These are phyloP conservation scores for Plantago lanceolata DNA, from an alignment of 305 asterid species.

Conservation along the genomic window DNA sequence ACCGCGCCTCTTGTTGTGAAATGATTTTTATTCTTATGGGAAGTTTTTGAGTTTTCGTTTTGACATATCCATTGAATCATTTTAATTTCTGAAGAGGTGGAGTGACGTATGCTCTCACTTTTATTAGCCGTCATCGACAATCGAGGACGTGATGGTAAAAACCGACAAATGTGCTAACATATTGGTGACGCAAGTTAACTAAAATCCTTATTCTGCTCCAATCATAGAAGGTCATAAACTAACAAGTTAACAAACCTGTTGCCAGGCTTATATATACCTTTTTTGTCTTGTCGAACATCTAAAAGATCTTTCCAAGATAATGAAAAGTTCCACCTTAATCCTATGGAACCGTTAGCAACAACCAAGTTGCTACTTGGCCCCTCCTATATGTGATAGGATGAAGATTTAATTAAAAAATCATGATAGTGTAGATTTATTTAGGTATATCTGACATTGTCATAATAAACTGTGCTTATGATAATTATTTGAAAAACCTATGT, in stretches of 20 bases:
- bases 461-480: no score
- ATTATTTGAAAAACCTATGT: background rate
- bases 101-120: background rate
- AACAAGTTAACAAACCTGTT: constrained; percentile 13
- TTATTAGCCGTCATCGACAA: constrained; percentile 3
- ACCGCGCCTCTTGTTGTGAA: no score
- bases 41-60: background rate
- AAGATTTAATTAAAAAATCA: no score
- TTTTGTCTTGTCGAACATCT: background rate
- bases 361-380: no score
- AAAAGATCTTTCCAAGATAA: no score
- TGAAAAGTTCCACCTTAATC: no score
- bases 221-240: constrained; percentile 19
- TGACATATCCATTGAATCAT: background rate
- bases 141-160: constrained; percentile 1
- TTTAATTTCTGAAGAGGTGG: constrained; percentile 1
- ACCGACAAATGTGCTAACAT: background rate
- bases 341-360: no score
- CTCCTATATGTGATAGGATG: no score
- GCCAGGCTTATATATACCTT: constrained; percentile 2
- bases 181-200: constrained; percentile 1
- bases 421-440: no score
- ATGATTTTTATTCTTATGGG: background rate
- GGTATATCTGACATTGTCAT: no score
- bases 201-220: background rate